Conservation (phyloP, 805 yeast species). For the Metschnikowia gruessii region DNA sequence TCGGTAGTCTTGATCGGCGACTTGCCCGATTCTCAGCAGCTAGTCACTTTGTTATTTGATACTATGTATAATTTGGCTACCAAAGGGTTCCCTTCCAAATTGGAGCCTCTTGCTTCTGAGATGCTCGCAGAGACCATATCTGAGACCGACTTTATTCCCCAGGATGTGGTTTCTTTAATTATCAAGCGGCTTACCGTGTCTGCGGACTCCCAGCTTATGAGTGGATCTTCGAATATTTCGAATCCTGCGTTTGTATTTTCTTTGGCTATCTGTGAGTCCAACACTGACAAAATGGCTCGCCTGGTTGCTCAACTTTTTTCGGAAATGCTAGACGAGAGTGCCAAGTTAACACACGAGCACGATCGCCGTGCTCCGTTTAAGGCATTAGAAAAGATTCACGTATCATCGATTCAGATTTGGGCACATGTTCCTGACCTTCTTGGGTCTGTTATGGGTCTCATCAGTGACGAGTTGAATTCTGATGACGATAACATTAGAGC, state of each 20-base stretch:
- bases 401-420: conserved; percentile 68
- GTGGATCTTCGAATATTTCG: conserved; percentile 28
- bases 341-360: conserved; percentile 16
- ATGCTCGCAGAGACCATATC: conserved; percentile 71
- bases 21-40: conserved; percentile 55
- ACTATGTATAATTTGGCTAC: conserved; percentile 55
- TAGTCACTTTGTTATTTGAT: conserved; percentile 56
- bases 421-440: conserved; percentile 70
- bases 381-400: conserved; percentile 60
- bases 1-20: conserved; percentile 74
- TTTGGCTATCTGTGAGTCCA: conserved; percentile 62
- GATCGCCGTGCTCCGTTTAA: conserved; percentile 26
- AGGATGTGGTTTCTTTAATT: conserved; percentile 56
- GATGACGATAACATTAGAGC: conserved; percentile 60
- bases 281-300: conserved; percentile 71
- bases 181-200: conserved; percentile 48
- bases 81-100: conserved; percentile 45
- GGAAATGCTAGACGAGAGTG: conserved; percentile 60
- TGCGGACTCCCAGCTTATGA: conserved; percentile 31
- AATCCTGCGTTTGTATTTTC: conserved; percentile 67
- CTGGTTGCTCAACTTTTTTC: conserved; percentile 76
- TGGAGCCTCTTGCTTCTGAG: conserved; percentile 64
- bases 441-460: conserved; percentile 69
- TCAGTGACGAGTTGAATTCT: conserved; percentile 77
- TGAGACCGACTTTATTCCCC: conserved; percentile 66